A percentile compares a stretch with the other conserved stretches of the same genome.
These are phyloP conservation scores for Ceratobasidium sp. DNA, from an alignment of 1,284 basidiomycete species.

Conservation along the genomic window DNA sequence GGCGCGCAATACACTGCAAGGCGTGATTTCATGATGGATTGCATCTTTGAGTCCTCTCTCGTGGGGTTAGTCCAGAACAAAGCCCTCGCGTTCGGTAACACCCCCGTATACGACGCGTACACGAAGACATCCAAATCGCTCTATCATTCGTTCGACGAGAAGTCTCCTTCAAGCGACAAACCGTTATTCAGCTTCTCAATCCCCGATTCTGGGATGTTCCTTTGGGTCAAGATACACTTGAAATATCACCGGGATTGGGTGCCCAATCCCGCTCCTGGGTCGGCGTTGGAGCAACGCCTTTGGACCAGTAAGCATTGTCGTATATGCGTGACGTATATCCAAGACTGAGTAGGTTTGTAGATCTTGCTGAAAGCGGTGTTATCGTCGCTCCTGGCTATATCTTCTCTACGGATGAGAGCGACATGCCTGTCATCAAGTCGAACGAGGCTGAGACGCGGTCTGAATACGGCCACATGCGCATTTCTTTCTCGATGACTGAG, in stretches of 20 bases:
- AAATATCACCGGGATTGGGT: constrained; percentile 64
- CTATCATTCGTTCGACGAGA: constrained; percentile 61
- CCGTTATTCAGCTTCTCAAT: constrained; percentile 77
- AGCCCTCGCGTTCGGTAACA: constrained; percentile 3
- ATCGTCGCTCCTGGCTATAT: constrained; percentile 72
- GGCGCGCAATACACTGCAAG: constrained; percentile 68
- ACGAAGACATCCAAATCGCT: constrained; percentile 46
- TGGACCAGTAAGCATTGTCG: constrained; percentile 57
- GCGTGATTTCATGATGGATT: constrained; percentile 74
- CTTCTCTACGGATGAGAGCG: constrained; percentile 62
- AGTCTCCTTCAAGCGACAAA: constrained; percentile 57
- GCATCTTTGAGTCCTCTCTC: constrained; percentile 59
- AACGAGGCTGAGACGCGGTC: neutral
- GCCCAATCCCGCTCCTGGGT: constrained; percentile 56
- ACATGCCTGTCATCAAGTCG: constrained; percentile 22
- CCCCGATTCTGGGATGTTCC: constrained; percentile 77
- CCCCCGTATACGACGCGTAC: constrained; percentile 16
- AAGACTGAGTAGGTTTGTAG: constrained; percentile 28
- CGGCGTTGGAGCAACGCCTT: constrained; percentile 68
- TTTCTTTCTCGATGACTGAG: constrained; percentile 71
- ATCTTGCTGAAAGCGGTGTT: constrained; percentile 71
- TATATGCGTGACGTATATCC: neutral
- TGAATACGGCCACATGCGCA: constrained; percentile 69
- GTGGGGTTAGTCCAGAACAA: constrained; percentile 8
- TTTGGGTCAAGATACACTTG: constrained; percentile 78